phyloP scores from a whole-genome alignment of 768 basidiomycete genomes.

The Tremella mesenterica region DNA sequence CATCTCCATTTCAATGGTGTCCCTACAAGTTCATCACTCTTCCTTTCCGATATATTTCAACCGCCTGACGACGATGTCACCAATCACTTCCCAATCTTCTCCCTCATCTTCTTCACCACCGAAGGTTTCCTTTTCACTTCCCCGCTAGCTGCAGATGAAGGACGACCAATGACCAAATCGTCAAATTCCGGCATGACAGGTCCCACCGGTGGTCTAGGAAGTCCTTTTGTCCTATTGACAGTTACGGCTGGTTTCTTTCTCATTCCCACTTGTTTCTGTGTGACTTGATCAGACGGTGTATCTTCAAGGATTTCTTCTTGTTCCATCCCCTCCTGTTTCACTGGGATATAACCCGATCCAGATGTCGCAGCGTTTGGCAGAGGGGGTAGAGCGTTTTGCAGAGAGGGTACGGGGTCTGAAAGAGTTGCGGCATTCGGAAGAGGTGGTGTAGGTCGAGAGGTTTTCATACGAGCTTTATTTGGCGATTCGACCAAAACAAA shows the following conservation, averaged over 20 bases:
- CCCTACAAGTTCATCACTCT: too few species aligned
- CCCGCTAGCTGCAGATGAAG: background rate
- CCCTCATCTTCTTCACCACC: conserved; percentile 42
- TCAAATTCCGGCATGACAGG: conserved; percentile 42
- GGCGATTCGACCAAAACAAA: conserved; percentile 12
- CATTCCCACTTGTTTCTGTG: conserved; percentile 4
- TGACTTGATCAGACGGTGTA: background rate
- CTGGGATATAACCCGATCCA: background rate
- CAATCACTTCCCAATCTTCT: conserved; percentile 32
- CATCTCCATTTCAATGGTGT: too few species aligned
- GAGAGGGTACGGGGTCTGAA: background rate
- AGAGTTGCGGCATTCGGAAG: background rate
- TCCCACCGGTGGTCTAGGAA: conserved; percentile 37
- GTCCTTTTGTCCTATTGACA: conserved; percentile 19
- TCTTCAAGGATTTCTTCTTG: background rate
- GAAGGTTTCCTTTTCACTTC: conserved; percentile 37
- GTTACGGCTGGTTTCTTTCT: conserved; percentile 8
- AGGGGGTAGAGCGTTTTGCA: background rate
- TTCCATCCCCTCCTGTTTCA: too few species aligned
- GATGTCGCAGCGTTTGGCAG: background rate
- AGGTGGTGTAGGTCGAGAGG: background rate
- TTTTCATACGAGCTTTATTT: background rate
- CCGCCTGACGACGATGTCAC: background rate
- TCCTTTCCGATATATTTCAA: too few species aligned
- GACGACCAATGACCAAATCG: conserved; percentile 16